Evolutionary conservation across 176 grass and related monocot species (phyloP).

Genomic region (Melocanna baccifera): DNA sequence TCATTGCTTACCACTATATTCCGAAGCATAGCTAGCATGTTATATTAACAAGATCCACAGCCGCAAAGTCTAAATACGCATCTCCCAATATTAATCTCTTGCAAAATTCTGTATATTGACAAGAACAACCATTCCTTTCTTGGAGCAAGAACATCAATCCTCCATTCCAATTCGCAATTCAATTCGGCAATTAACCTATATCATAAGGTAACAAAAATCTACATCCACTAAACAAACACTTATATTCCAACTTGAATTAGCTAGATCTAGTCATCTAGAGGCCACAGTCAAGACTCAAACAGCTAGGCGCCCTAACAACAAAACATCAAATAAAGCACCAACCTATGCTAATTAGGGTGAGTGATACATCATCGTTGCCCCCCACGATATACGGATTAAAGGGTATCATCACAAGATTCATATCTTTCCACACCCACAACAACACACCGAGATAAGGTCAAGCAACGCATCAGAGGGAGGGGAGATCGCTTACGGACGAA

Average conservation of each 20-base stretch:
- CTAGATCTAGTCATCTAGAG: slow-evolving; percentile 27
- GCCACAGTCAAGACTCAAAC: background rate
- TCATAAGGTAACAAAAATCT: background rate
- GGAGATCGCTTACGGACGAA: slow-evolving; percentile 59
- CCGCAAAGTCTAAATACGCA: background rate
- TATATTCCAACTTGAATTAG: background rate
- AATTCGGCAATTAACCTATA: too few relatives aligned
- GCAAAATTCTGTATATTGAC: background rate
- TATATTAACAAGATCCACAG: background rate
- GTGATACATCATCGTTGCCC: too few relatives aligned
- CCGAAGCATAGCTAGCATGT: background rate
- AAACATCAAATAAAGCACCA: background rate
- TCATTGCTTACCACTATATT: background rate
- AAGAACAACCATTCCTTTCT: background rate
- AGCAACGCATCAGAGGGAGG: background rate
- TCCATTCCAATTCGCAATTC: background rate
- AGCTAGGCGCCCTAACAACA: background rate
- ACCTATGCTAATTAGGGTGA: background rate
- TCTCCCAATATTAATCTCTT: background rate
- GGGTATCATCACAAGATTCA: background rate
- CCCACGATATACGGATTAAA: too few relatives aligned
- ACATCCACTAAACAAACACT: background rate
- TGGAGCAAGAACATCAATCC: background rate
- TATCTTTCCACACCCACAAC: background rate
- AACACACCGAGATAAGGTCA: background rate